Conservation (phyloP, 192 early-diverging fungal species). For the Podila horticola region DNA sequence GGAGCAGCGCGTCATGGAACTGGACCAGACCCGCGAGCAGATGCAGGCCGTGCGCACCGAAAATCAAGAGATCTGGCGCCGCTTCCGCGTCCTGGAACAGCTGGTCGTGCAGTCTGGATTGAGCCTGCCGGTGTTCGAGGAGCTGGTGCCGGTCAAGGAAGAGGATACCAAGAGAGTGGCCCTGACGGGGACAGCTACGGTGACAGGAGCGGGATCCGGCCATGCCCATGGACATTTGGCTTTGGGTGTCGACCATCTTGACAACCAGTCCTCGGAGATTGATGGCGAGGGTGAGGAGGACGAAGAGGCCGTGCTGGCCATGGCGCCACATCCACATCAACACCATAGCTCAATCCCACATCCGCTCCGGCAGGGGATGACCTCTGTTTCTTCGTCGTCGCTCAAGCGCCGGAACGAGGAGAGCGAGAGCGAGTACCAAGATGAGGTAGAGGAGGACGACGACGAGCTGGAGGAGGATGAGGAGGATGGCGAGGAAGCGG, state of each 20-base stretch:
- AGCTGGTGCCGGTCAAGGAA: constrained; percentile 8
- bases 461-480: not conserved
- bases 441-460: not conserved
- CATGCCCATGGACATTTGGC: not conserved
- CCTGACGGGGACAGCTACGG: not conserved
- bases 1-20: constrained; percentile 75
- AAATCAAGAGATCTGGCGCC: constrained; percentile 39
- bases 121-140: constrained; percentile 1
- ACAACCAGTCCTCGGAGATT: not conserved
- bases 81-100: constrained; percentile 13
- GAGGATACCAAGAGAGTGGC: not conserved
- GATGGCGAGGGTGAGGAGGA: constrained; percentile 10
- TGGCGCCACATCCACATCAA: not conserved
- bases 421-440: not conserved
- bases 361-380: not conserved
- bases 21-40: constrained; percentile 49
- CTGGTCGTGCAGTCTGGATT: constrained; percentile 11
- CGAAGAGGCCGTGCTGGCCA: constrained; percentile 2
- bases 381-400: not conserved
- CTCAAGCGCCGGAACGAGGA: not conserved
- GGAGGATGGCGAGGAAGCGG: too few species aligned
- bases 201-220: not conserved
- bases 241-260: not conserved
- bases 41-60: constrained; percentile 48
- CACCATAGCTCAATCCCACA: not conserved